Percentiles rank a stretch among this genome's conserved stretches.
These are phyloP conservation scores for Asterochloris erici DNA, from an alignment of 139 green algal species.

Conservation along the genomic window DNA sequence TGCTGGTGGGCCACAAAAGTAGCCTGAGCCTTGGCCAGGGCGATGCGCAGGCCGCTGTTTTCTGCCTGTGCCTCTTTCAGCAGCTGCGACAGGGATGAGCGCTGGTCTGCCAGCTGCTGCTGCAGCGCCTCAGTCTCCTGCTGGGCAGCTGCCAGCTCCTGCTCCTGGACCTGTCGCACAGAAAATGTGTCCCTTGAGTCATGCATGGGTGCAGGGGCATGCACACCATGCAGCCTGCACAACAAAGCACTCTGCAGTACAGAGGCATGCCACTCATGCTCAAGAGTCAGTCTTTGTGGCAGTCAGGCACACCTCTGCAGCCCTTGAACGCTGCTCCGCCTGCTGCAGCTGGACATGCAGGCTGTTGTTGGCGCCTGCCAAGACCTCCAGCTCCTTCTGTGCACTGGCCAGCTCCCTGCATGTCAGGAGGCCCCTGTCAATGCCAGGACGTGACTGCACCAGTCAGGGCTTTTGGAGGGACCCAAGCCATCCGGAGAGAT, in stretches of 20 bases:
- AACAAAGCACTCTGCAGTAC: no score
- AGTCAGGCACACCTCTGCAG: background rate
- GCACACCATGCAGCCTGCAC: no score
- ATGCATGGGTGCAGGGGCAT: no score
- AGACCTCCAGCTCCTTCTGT: conserved; percentile 2
- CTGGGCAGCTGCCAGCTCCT: background rate
- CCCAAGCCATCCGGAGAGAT: background rate
- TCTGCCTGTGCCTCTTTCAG: no score
- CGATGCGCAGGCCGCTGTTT: no score
- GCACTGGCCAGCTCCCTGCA: conserved; percentile 8
- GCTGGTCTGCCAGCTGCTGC: conserved; percentile 6
- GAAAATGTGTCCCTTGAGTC: background rate
- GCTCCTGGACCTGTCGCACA: background rate
- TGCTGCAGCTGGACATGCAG: background rate
- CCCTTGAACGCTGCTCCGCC: background rate
- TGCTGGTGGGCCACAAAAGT: no score
- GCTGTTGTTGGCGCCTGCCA: background rate
- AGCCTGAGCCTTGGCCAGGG: no score
- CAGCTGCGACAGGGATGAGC: no score
- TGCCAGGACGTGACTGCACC: no score
- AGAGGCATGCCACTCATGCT: no score
- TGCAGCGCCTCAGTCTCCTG: conserved; percentile 7
- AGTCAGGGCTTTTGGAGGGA: no score
- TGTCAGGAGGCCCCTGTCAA: background rate
- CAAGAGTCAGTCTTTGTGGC: no score